These are phyloP conservation scores for Themeda triandra DNA, from an alignment of 176 grass and related monocot genomes.

Conservation along the genomic window DNA sequence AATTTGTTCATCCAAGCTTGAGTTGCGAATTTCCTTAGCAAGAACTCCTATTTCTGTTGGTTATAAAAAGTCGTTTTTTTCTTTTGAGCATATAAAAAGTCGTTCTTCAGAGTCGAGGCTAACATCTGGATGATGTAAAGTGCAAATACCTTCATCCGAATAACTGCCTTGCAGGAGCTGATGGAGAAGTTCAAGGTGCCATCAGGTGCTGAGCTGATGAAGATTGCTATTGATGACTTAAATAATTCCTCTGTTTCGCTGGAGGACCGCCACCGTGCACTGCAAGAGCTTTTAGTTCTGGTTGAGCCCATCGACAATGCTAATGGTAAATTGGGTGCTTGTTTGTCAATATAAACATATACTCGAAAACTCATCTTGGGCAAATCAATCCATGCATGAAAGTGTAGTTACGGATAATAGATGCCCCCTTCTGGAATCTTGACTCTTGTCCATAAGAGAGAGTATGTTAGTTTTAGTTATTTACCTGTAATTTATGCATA, in stretches of 20 bases:
- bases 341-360: not conserved
- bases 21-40: too few relatives aligned
- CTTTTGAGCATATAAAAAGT: too few relatives aligned
- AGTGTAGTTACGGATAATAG: not conserved
- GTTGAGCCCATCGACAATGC: constrained; percentile 87
- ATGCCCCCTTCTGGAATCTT: too few relatives aligned
- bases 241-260: constrained; percentile 81
- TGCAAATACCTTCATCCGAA: not conserved
- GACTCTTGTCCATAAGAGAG: too few relatives aligned
- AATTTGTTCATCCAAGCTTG: too few relatives aligned
- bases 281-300: constrained; percentile 78
- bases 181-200: constrained; percentile 81
- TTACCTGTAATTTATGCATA: not conserved
- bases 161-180: constrained; percentile 52
- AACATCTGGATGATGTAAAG: not conserved
- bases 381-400: not conserved
- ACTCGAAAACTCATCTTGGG: not conserved
- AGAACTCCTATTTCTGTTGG: not conserved
- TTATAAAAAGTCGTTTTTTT: too few relatives aligned
- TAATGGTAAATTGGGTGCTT: constrained; percentile 46
- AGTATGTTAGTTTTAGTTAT: not conserved
- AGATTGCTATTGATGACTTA: constrained; percentile 77
- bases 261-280: constrained; percentile 51
- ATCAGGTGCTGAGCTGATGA: constrained; percentile 85
- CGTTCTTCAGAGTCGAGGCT: not conserved